A percentile compares a stretch with the other conserved stretches of the same genome.
Evolutionary conservation across 495 filamentous ascomycete species (phyloP).

Genomic region (Tuber calosporum): DNA sequence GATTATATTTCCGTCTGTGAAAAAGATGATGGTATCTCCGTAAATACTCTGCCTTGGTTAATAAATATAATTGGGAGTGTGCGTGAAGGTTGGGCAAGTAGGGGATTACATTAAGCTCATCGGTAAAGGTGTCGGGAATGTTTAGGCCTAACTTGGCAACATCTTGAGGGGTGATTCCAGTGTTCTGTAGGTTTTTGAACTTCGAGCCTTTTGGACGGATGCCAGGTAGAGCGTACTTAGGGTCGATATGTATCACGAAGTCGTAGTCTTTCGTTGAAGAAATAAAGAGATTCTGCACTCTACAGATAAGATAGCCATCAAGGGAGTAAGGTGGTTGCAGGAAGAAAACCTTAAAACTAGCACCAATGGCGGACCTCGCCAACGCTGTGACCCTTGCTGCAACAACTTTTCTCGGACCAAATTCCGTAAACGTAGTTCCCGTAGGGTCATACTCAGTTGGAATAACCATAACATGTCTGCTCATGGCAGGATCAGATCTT

Average conservation of each 20-base stretch:
- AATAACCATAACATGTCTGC: slow-evolving; percentile 69
- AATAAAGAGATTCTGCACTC: slow-evolving; percentile 56
- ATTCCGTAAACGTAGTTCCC: slow-evolving; percentile 73
- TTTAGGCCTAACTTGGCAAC: slow-evolving; percentile 31
- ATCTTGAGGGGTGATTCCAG: slow-evolving; percentile 36
- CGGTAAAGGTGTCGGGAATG: slow-evolving; percentile 23
- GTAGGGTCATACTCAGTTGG: slow-evolving; percentile 70
- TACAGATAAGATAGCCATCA: not conserved
- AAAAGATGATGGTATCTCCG: slow-evolving; percentile 54
- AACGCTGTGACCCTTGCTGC: slow-evolving; percentile 75
- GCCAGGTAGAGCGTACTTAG: slow-evolving; percentile 45
- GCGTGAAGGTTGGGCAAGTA: not conserved
- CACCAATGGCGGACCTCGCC: slow-evolving; percentile 60
- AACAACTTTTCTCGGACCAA: slow-evolving; percentile 67
- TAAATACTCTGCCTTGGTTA: slow-evolving; percentile 45
- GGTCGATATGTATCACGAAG: slow-evolving; percentile 66
- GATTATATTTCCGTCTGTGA: slow-evolving; percentile 47
- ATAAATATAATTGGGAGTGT: not conserved
- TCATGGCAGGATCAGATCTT: slow-evolving; percentile 81
- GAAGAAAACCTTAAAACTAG: slow-evolving; percentile 50
- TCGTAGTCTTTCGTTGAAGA: slow-evolving; percentile 68
- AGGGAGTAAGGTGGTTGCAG: not conserved
- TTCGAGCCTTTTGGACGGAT: slow-evolving; percentile 40
- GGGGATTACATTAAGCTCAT: slow-evolving; percentile 13
- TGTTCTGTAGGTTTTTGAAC: slow-evolving; percentile 67